Evolutionary conservation across 2,329 filamentous ascomycete species (phyloP).

Genomic region (Aphanocladium album): DNA sequence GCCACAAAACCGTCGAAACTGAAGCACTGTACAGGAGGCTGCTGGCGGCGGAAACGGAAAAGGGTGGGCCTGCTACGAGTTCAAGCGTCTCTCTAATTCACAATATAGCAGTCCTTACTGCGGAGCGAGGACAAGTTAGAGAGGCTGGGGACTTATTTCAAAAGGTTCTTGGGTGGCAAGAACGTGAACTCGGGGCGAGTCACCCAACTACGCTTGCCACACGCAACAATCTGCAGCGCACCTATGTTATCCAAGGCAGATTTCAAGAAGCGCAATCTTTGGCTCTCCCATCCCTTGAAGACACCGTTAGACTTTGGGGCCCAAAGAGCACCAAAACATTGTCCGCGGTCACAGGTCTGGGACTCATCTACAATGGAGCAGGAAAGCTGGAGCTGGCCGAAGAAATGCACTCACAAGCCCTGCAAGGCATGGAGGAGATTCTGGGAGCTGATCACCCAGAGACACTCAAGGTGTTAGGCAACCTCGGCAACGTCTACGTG

Average conservation of each 20-base stretch:
- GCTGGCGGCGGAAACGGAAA: neutral
- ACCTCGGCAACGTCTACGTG: neutral
- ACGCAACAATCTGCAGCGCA: constrained; percentile 15
- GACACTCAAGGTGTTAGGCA: neutral
- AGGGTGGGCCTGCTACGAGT: neutral
- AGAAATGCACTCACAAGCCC: neutral
- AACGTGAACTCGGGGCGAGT: constrained; percentile 17
- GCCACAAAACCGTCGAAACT: neutral
- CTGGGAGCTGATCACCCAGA: neutral
- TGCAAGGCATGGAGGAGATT: neutral
- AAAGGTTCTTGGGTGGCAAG: constrained; percentile 12
- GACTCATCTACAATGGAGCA: neutral
- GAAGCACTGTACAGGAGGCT: neutral
- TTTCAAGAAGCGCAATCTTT: constrained; percentile 19
- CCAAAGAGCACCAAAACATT: neutral
- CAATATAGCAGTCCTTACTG: neutral
- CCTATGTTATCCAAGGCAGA: constrained; percentile 21
- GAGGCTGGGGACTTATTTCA: neutral
- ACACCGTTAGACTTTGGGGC: neutral
- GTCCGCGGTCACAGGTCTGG: neutral
- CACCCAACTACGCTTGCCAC: neutral
- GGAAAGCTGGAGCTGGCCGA: neutral
- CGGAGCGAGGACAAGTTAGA: neutral
- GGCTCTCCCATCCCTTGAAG: neutral
- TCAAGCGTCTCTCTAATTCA: neutral